Percentiles rank a stretch among this genome's conserved stretches.
These are phyloP conservation scores for Asclepias syriaca DNA, from an alignment of 257 asterid species.

Conservation along the genomic window DNA sequence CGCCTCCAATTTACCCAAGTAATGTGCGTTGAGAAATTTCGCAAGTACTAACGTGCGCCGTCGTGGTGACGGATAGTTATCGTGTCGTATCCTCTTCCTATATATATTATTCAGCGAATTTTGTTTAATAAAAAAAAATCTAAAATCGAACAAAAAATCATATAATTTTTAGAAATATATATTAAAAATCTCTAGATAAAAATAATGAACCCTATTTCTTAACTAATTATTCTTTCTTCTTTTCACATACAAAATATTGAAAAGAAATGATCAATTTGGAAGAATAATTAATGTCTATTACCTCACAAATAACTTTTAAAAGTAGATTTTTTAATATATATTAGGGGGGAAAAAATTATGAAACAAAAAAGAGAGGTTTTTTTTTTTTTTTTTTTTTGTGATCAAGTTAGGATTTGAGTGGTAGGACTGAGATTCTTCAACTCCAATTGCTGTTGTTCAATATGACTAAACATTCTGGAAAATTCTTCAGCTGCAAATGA, in stretches of 20 bases:
- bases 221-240: too few species aligned
- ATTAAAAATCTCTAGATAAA: too few species aligned
- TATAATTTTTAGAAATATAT: too few species aligned
- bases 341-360: too few species aligned
- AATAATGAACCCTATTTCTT: too few species aligned
- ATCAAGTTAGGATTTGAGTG: constrained; percentile 27
- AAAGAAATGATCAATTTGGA: too few species aligned
- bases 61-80: not conserved
- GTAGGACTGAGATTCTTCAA: constrained; percentile 52
- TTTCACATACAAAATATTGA: too few species aligned
- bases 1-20: not conserved
- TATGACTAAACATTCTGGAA: constrained; percentile 58
- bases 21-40: not conserved
- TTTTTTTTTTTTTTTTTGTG: not conserved
- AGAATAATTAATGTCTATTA: too few species aligned
- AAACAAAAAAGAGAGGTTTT: not conserved
- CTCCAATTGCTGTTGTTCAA: constrained; percentile 70
- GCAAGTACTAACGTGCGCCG: constrained; percentile 12
- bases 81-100: not conserved
- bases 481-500: constrained; percentile 56
- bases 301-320: too few species aligned
- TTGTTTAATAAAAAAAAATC: not conserved
- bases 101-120: not conserved
- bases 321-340: too few species aligned
- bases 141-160: too few species aligned